Percentiles rank a stretch among this genome's conserved stretches.
Conservation (phyloP, 257 asterid species). For the Rauvolfia tetraphylla region DNA sequence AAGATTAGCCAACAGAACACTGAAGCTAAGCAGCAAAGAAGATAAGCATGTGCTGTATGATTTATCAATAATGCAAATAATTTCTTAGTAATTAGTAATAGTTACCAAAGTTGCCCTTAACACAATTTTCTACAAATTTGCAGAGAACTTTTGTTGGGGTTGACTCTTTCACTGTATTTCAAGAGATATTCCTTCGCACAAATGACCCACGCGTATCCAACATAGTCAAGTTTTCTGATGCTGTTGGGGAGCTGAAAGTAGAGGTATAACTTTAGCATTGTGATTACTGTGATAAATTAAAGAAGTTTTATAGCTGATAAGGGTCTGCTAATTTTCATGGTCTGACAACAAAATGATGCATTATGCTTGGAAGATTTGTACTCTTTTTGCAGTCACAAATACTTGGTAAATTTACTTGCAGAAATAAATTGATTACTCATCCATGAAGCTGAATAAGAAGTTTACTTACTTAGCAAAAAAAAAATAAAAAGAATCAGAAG, state of each 20-base stretch:
- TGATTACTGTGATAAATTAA: not conserved
- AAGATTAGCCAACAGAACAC: not conserved
- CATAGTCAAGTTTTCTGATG: conserved; percentile 71
- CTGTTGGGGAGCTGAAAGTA: conserved; percentile 79
- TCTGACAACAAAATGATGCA: not conserved
- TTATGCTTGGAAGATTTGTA: not conserved
- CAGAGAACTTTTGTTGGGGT: conserved; percentile 96
- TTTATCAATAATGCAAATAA: not conserved
- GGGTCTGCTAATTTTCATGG: not conserved
- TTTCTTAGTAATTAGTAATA: not conserved
- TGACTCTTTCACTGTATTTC: conserved; percentile 80
- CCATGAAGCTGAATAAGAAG: too few species aligned
- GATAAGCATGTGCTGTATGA: not conserved
- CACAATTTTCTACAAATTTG: conserved; percentile 14
- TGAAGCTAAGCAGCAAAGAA: not conserved
- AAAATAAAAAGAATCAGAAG: conserved; percentile 6
- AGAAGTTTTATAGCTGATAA: not conserved
- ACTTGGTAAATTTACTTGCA: not conserved
- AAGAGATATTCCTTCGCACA: conserved; percentile 75
- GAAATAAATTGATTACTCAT: not conserved
- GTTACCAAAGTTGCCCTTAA: not conserved
- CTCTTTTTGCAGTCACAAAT: not conserved
- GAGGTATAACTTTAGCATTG: conserved; percentile 48
- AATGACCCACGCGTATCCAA: conserved; percentile 86
- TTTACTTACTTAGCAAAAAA: too few species aligned